Conservation (phyloP, 805 yeast species). For the Cephaloascus albidus region DNA sequence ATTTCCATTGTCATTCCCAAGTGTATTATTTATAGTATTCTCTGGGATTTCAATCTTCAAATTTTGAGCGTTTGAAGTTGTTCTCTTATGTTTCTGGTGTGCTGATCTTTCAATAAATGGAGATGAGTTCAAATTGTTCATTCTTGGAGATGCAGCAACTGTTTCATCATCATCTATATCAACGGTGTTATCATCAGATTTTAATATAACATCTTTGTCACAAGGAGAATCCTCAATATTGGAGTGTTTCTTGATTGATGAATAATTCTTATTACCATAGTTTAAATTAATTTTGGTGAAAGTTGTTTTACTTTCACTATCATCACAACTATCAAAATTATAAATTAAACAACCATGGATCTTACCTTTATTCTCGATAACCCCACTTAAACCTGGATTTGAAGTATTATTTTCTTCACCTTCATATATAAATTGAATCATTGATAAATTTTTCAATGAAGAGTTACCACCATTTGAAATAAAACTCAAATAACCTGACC, state of each 20-base stretch:
- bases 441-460: slow-evolving; percentile 10
- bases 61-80: neutral
- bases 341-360: neutral
- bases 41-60: neutral
- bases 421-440: slow-evolving; percentile 22
- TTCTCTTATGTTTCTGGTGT: neutral
- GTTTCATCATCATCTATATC: slow-evolving; percentile 1
- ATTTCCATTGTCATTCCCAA: no score
- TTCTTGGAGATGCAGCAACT: neutral
- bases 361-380: neutral
- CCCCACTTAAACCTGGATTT: neutral
- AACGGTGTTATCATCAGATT: slow-evolving; percentile 1
- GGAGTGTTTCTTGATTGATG: neutral
- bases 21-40: neutral
- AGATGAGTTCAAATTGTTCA: neutral
- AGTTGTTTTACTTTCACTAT: neutral
- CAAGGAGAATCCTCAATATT: neutral
- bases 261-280: neutral
- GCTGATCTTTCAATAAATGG: neutral
- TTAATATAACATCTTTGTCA: neutral
- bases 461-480: slow-evolving; percentile 18
- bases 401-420: slow-evolving; percentile 6
- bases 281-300: neutral
- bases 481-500: slow-evolving; percentile 27
- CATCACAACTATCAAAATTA: neutral